Evolutionary conservation across 805 yeast genomes (phyloP).

Genomic region (Cyberlindnera veronae): DNA sequence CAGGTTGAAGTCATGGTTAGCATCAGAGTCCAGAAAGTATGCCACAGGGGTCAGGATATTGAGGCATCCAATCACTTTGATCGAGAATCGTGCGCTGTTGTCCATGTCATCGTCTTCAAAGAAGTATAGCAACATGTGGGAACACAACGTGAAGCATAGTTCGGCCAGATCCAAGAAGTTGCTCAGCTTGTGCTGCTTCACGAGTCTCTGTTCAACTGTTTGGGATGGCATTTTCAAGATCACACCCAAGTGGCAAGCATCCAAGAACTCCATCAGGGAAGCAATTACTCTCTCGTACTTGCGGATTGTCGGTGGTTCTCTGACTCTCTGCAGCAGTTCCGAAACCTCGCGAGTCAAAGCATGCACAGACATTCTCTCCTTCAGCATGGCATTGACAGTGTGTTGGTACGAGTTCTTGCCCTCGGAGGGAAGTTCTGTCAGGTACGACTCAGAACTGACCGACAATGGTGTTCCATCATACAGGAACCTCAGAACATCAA

Average conservation of each 20-base stretch:
- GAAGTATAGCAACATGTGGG: constrained; percentile 6
- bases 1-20: constrained; percentile 12
- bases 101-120: constrained; percentile 3
- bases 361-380: constrained; percentile 6
- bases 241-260: constrained; percentile 2
- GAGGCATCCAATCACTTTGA: constrained; percentile 8
- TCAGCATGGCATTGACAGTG: constrained; percentile 4
- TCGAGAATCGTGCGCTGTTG: constrained; percentile 10
- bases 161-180: constrained; percentile 8
- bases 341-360: constrained; percentile 8
- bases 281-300: constrained; percentile 7
- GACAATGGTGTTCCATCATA: constrained; percentile 20
- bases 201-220: constrained; percentile 2
- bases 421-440: constrained; percentile 8
- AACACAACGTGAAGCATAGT: constrained; percentile 2
- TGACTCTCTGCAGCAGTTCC: constrained; percentile 1
- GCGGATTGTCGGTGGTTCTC: constrained; percentile 8
- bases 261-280: constrained; percentile 6
- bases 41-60: constrained; percentile 6
- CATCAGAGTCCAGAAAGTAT: constrained; percentile 10
- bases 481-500: constrained; percentile 15
- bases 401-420: background rate
- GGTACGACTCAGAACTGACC: constrained; percentile 7
- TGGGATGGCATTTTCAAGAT: constrained; percentile 10
- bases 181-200: constrained; percentile 9